Percentiles rank a stretch among this genome's conserved stretches.
These are phyloP conservation scores for Colletotrichum caudatum DNA, from an alignment of 2,329 filamentous ascomycete genomes.

Conservation along the genomic window DNA sequence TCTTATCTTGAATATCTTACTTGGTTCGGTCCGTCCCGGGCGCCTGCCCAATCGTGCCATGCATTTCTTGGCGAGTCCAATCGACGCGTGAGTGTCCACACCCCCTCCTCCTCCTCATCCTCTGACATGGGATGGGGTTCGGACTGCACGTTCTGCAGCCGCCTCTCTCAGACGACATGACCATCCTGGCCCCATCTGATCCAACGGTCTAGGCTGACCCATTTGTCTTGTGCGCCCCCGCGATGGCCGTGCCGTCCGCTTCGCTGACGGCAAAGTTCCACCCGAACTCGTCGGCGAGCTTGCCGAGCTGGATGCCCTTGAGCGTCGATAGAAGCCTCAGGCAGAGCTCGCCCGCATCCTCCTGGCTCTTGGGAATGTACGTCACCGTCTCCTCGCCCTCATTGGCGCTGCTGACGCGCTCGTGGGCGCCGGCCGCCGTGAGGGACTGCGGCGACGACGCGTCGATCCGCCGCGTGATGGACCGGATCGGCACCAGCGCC, in stretches of 20 bases:
- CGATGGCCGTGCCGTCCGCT: slow-evolving; percentile 58
- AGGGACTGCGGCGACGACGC: slow-evolving; percentile 56
- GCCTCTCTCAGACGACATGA: not conserved
- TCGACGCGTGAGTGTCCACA: not conserved
- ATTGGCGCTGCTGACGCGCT: slow-evolving; percentile 53
- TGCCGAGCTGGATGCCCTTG: slow-evolving; percentile 88
- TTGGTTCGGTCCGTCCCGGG: not conserved
- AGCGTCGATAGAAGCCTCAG: slow-evolving; percentile 79
- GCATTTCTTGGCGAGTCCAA: slow-evolving; percentile 5
- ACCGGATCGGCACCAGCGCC: slow-evolving; percentile 89
- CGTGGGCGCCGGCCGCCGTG: slow-evolving; percentile 50
- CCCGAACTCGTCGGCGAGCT: slow-evolving; percentile 79
- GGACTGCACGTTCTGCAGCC: not conserved
- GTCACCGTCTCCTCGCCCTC: slow-evolving; percentile 63
- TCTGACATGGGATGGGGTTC: not conserved
- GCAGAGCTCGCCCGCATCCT: slow-evolving; percentile 80
- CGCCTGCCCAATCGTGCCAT: not conserved
- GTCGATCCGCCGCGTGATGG: slow-evolving; percentile 77
- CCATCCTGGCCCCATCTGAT: slow-evolving; percentile 50
- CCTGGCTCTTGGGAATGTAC: slow-evolving; percentile 66
- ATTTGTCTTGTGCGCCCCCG: slow-evolving; percentile 45
- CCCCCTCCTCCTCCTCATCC: not conserved
- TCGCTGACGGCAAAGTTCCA: slow-evolving; percentile 71
- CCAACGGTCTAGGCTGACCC: slow-evolving; percentile 47
- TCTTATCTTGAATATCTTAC: slow-evolving; percentile 19